Evolutionary conservation across 1,139 yeast species (phyloP).

Genomic region (Suhomyces anneliseae): DNA sequence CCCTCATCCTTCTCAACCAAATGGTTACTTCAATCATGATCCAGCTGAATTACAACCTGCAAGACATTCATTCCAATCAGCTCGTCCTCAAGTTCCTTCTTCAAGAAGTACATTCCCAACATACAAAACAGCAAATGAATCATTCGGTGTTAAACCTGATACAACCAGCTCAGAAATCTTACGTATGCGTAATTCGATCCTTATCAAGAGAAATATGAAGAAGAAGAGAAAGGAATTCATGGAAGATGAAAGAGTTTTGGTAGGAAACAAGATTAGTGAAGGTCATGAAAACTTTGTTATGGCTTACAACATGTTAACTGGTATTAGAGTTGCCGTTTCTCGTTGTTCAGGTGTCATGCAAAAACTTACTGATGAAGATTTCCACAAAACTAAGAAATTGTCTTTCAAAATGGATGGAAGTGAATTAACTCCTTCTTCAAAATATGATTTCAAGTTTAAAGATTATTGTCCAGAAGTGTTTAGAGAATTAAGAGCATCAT

Average conservation of each 20-base stretch:
- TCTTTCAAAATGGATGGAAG: slow-evolving; percentile 88
- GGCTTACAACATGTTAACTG: slow-evolving; percentile 97
- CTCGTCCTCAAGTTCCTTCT: slow-evolving; percentile 10
- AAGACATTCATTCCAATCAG: slow-evolving; percentile 13
- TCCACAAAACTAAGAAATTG: slow-evolving; percentile 68
- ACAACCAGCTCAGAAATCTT: slow-evolving; percentile 37
- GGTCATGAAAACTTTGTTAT: slow-evolving; percentile 92
- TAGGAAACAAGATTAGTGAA: slow-evolving; percentile 82
- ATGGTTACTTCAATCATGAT: slow-evolving; percentile 5
- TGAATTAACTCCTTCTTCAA: slow-evolving; percentile 87
- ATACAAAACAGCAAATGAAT: slow-evolving; percentile 10
- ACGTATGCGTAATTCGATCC: slow-evolving; percentile 43
- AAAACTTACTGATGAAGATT: slow-evolving; percentile 69
- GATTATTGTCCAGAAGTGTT: slow-evolving; percentile 96
- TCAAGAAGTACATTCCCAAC: slow-evolving; percentile 24
- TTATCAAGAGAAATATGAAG: slow-evolving; percentile 43
- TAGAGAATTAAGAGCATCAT: slow-evolving; percentile 73
- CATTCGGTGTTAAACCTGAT: slow-evolving; percentile 10
- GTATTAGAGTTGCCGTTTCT: slow-evolving; percentile 92
- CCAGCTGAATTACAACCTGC: slow-evolving; percentile 1
- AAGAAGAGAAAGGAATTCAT: slow-evolving; percentile 40
- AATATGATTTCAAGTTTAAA: slow-evolving; percentile 93
- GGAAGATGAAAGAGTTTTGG: slow-evolving; percentile 65
- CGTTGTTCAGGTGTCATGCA: slow-evolving; percentile 86
- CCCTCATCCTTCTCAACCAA: slow-evolving; percentile 14